A percentile compares a stretch with the other conserved stretches of the same genome.
phyloP scores from a whole-genome alignment of 2,329 filamentous ascomycete species.

The Fusarium newnesense region DNA sequence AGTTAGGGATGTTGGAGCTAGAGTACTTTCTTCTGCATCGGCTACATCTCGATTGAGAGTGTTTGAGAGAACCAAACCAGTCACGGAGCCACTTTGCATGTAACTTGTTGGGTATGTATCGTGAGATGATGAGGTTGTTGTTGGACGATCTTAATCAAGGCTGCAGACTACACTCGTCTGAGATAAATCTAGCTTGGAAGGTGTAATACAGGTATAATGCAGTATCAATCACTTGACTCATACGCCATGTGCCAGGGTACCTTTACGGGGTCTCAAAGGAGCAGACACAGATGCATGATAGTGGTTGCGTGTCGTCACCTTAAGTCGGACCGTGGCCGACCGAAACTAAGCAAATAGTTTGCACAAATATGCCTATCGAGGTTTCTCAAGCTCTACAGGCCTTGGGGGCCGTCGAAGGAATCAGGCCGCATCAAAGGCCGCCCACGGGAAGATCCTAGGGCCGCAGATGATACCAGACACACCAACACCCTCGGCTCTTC shows the following conservation, averaged over 20 bases:
- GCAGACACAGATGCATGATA: conserved; percentile 29
- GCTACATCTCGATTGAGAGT: conserved; percentile 27
- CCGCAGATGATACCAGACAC: conserved; percentile 21
- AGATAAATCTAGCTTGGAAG: conserved; percentile 31
- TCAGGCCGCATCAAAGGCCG: conserved; percentile 37
- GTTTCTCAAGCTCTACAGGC: conserved; percentile 4
- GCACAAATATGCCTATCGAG: conserved; percentile 12
- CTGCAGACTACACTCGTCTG: conserved; percentile 27
- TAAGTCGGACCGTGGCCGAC: conserved; percentile 23
- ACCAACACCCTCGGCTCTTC: conserved; percentile 26
- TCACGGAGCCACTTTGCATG: conserved; percentile 38
- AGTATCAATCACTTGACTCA: conserved; percentile 47
- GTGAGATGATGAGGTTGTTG: conserved; percentile 11
- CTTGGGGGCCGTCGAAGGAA: conserved; percentile 18
- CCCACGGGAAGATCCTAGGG: conserved; percentile 39
- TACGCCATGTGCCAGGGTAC: conserved; percentile 43
- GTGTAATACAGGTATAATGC: conserved; percentile 22
- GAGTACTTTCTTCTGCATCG: conserved; percentile 18
- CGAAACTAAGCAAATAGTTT: conserved; percentile 5
- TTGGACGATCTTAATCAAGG: conserved; percentile 29
- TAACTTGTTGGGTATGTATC: conserved; percentile 36
- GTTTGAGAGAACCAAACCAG: not conserved
- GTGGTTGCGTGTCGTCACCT: conserved; percentile 23
- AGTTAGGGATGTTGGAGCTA: conserved; percentile 4
- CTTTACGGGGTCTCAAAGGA: conserved; percentile 27